A percentile compares a stretch with the other conserved stretches of the same genome.
phyloP scores from a whole-genome alignment of 2,329 filamentous ascomycete genomes.

The Aureobasidium sp. region DNA sequence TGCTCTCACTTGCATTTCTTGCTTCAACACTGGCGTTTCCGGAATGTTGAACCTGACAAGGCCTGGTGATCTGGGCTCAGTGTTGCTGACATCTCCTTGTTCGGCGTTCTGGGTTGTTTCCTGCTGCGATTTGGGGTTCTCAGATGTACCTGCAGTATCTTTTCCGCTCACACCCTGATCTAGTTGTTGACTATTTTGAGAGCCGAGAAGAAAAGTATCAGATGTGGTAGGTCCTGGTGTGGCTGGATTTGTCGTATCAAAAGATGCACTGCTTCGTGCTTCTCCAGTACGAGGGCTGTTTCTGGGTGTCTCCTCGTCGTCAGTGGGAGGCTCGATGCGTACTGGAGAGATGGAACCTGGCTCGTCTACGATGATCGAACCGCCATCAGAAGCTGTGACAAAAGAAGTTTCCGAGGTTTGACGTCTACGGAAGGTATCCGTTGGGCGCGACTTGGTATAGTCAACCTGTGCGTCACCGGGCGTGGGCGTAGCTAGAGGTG shows the following conservation, averaged over 20 bases:
- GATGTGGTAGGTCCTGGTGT: constrained; percentile 5
- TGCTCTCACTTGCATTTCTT: constrained; percentile 33
- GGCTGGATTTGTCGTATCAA: not conserved
- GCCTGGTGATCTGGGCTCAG: not conserved
- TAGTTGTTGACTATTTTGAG: not conserved
- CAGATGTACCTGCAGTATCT: not conserved
- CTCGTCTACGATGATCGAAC: constrained; percentile 8
- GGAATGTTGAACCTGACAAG: constrained; percentile 39
- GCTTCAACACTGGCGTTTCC: constrained; percentile 31
- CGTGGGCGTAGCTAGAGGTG: not conserved
- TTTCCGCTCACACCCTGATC: not conserved
- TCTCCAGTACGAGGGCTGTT: not conserved
- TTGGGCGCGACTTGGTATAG: not conserved
- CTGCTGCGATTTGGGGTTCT: not conserved
- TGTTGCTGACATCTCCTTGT: not conserved
- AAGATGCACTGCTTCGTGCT: constrained; percentile 6
- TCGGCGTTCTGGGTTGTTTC: not conserved
- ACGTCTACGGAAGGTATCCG: constrained; percentile 4
- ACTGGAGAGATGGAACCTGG: not conserved
- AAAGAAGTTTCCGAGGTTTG: constrained; percentile 10
- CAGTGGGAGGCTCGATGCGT: not conserved
- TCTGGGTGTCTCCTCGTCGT: not conserved
- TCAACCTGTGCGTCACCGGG: not conserved
- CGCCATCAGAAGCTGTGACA: constrained; percentile 10
- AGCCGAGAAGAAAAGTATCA: constrained; percentile 2